Evolutionary conservation across 768 basidiomycete genomes (phyloP), one percentile per base, ranked within the genome.

Genomic region (Tylopilus subfusipes): DNA sequence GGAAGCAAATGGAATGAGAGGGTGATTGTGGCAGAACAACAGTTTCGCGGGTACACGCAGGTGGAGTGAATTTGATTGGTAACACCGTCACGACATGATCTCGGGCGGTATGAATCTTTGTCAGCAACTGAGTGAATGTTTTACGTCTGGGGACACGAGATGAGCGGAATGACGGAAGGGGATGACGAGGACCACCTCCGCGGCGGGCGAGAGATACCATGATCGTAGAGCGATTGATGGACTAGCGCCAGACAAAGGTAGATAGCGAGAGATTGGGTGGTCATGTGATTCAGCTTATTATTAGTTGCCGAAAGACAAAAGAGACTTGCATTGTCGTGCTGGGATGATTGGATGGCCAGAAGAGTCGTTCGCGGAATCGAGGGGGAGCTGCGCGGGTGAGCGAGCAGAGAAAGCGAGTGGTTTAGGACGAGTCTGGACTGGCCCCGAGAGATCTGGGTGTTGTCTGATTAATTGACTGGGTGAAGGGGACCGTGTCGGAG

Each of bases 21-120:
- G 38, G 13, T 49, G 56, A 42, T 46, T 48, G 43, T 31, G 52
- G 57, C 45, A 45, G 45, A 14, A 43, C 45, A 25, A 31, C 19
- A 54, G 43, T 47, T 55, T 62, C 52, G 60, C 60, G 49, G 52
- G 50, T 52, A 43, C 36, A 5, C n/a, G n/a, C n/a, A n/a, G 12
- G 16, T 21, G 38, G 18, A n/a, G 36, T 18, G 18, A 18, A 16
- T 36, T 54, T 54, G 45, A n/a, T 2, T 48, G 22, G 40, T 45
- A 27, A 22, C n/a, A n/a, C 1, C 19, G 44, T 54, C n/a, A 36
- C 48, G 19, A 14, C 16, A 4, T 27, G 18, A 18, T 24, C 33
- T 21, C 43, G 45, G 39, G 56, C 48, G 52, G 30, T 24, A 25
- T 19, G 39, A 22, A 12, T 12, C 8, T 46, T 40, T 24, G 50